Evolutionary conservation across 768 basidiomycete genomes (phyloP).

Genomic region (Collybia sp.): DNA sequence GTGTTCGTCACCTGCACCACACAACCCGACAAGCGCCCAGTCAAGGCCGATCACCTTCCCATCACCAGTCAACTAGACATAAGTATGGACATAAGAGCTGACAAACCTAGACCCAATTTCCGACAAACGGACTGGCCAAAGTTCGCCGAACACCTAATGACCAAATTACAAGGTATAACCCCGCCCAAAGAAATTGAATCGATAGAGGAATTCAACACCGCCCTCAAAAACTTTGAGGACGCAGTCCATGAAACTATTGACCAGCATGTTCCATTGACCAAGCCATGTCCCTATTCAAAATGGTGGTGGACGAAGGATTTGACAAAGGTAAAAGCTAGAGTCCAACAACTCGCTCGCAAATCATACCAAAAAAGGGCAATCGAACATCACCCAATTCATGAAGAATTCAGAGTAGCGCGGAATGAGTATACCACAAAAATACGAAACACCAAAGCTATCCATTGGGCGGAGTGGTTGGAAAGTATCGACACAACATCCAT

Average conservation of each 20-base stretch:
- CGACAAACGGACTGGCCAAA: no score
- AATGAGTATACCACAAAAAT: constrained; percentile 12
- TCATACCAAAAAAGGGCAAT: constrained; percentile 4
- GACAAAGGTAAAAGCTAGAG: constrained; percentile 5
- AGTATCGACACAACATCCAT: constrained; percentile 6
- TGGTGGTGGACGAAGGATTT: constrained; percentile 29
- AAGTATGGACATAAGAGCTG: no score
- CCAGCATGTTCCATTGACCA: constrained; percentile 10
- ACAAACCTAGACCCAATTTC: no score
- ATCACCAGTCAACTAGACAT: no score
- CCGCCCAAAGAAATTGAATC: not conserved
- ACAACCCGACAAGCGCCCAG: no score
- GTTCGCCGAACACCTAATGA: no score
- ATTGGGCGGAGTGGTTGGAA: constrained; percentile 24
- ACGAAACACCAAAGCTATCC: constrained; percentile 12
- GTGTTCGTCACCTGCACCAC: no score
- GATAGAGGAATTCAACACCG: not conserved
- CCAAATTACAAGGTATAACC: not conserved
- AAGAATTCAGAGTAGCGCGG: constrained; percentile 4
- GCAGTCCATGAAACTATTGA: constrained; percentile 14
- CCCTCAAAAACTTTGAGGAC: constrained; percentile 3
- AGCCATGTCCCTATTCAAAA: constrained; percentile 17
- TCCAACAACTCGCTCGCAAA: constrained; percentile 7
- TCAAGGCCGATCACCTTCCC: no score
- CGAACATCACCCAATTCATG: constrained; percentile 16